Percentiles rank a stretch among this genome's conserved stretches.
Conservation (phyloP, 768 basidiomycete genomes). For the Pleurotus giganteus region DNA sequence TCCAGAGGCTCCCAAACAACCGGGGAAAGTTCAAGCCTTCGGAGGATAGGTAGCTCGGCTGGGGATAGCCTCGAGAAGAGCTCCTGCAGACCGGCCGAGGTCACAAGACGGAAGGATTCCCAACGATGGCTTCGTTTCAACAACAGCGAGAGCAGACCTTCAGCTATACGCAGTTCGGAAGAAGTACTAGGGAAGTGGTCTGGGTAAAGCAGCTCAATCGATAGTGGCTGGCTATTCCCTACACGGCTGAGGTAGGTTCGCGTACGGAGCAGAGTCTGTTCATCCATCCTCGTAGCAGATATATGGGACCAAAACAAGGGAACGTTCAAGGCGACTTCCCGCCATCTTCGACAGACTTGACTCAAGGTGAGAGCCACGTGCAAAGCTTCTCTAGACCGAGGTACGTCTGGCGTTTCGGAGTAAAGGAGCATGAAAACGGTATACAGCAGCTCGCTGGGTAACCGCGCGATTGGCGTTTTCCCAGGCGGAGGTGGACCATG, state of each 20-base stretch:
- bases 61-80: not conserved
- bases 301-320: conserved; percentile 2
- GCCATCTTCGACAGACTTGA: not conserved
- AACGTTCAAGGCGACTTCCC: not conserved
- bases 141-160: not conserved
- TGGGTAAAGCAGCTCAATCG: not conserved
- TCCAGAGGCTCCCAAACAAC: not conserved
- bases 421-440: not conserved
- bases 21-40: not conserved
- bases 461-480: not conserved
- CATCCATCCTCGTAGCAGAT: not conserved
- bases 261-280: not conserved
- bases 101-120: not conserved
- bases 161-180: not conserved
- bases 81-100: not conserved
- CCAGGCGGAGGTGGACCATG: not conserved
- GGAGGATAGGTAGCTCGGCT: not conserved
- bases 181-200: no score
- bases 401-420: no score
- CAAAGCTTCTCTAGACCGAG: not conserved
- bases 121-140: not conserved
- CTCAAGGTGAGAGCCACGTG: not conserved
- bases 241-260: not conserved
- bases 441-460: not conserved
- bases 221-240: not conserved